Base-by-base conservation (phyloP, 805 yeast species). In the Saturnispora ahearnii region DNA sequence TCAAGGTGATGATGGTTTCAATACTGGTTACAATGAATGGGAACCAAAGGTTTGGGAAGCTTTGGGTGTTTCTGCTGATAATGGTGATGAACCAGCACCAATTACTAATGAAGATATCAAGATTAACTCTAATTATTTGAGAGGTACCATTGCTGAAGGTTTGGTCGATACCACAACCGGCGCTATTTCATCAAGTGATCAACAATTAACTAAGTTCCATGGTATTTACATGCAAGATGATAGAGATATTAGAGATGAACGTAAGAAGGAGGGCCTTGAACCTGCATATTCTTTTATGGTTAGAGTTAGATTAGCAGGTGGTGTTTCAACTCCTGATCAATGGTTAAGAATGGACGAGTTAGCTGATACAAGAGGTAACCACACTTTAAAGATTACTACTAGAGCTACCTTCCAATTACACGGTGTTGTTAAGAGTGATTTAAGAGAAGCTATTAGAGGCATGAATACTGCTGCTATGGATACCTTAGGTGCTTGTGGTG, bases 171-270 rank as follows among this genome's bases (percentile, higher is more conserved):
- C 76, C 51, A 74, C 88, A 4, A 91, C 98, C 9, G 96, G 97
- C 55, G 90, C 96, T 13, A 86, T 91, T 57, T 77, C 84, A 56
- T 93, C 96, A 12, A 78, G 79, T 51, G 97, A 89, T 68, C 95
- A 89, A 70, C 97, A 90, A 69, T 69, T 91, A 66, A 89, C 97
- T 57, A 91, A 91, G 70, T 91, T 91, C 79, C 98, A 91, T 68
- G 98, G 98, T 70, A 88, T 89, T 58, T 91, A 91, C 67, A 88
- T 91, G 96, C 98, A 91, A 72, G 98, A 91, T 67, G 98, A 91
- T 66, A 87, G 98, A 73, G 98, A 91, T 68, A 74, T 91, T 52
- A 79, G 98, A 67, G 98, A 91, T 50, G 84, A 86, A 59, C 82
- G 97, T 63, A 91, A 90, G 70, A 79, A 87, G 44, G 87, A 86